A percentile compares a stretch with the other conserved stretches of the same genome.
phyloP scores from a whole-genome alignment of 495 filamentous ascomycete genomes.

The Daldinia vernicosa region DNA sequence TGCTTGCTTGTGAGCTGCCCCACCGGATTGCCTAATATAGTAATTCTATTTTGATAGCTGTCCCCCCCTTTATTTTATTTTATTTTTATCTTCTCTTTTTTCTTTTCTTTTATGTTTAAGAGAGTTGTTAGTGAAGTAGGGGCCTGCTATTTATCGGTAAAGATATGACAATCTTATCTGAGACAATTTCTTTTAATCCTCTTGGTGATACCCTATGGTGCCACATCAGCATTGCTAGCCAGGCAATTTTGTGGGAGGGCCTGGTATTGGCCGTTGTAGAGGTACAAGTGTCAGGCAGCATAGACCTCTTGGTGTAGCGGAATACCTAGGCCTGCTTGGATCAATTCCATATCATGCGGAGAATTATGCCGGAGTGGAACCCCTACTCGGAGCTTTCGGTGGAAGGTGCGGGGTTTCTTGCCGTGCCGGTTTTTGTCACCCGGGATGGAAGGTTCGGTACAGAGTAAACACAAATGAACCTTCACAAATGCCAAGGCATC shows the following conservation, averaged over 20 bases:
- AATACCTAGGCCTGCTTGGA: not conserved
- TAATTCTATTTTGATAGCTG: not conserved
- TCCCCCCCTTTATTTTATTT: not conserved
- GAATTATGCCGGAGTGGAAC: not conserved
- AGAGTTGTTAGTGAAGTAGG: not conserved
- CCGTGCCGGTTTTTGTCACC: not conserved
- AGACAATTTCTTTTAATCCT: not conserved
- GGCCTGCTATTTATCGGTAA: not conserved
- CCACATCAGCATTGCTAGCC: not conserved
- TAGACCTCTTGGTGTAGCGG: not conserved
- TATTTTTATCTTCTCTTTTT: not conserved
- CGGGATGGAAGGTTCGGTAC: not conserved
- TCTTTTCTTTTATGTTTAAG: not conserved
- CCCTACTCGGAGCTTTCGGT: not conserved
- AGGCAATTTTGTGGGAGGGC: not conserved
- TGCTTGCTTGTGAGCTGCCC: not conserved
- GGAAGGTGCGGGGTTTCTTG: not conserved
- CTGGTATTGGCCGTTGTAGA: not conserved
- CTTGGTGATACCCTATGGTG: not conserved
- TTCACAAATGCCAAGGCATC: no score
- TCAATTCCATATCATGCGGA: not conserved
- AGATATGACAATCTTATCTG: not conserved
- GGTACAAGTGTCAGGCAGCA: not conserved
- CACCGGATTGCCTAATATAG: conserved; percentile 21
- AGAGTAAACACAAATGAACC: no score